Conservation (phyloP, 257 asterid genomes). For the Knoxia roxburghii region DNA sequence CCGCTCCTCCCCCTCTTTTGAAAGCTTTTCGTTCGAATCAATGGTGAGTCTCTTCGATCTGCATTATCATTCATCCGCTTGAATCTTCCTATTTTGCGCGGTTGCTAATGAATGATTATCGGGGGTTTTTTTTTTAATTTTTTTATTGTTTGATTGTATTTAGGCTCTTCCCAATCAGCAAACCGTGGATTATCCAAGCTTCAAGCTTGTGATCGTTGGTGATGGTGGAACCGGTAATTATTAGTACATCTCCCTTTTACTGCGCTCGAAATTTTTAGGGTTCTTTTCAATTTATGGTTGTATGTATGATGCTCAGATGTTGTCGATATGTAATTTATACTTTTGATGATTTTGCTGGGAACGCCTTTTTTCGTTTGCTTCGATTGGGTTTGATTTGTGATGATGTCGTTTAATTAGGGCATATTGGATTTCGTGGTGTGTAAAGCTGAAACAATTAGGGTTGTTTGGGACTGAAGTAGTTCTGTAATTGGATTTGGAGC, state of each 20-base stretch:
- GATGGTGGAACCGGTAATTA: conserved; percentile 80
- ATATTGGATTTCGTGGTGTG: not conserved
- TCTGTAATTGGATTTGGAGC: not conserved
- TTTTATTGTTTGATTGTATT: not conserved
- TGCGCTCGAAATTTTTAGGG: not conserved
- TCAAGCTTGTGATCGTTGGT: conserved; percentile 85
- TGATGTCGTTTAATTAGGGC: not conserved
- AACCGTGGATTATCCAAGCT: conserved; percentile 77
- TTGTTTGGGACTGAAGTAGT: too few species aligned
- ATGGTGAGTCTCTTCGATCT: conserved; percentile 11
- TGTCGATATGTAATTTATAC: not conserved
- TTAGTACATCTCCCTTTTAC: not conserved
- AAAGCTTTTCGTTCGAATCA: not conserved
- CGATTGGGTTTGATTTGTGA: not conserved
- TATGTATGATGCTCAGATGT: not conserved
- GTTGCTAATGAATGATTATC: not conserved
- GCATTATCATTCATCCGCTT: not conserved
- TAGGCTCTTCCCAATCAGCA: conserved; percentile 70
- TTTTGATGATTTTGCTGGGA: not conserved
- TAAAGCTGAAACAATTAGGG: too few species aligned
- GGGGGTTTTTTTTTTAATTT: too few species aligned
- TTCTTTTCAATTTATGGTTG: not conserved
- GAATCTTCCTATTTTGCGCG: not conserved
- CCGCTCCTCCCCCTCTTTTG: not conserved
- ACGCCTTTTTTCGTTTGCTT: not conserved